These are phyloP conservation scores for Zelonia costaricensis DNA, from an alignment of 208 protist genomes.

Conservation along the genomic window DNA sequence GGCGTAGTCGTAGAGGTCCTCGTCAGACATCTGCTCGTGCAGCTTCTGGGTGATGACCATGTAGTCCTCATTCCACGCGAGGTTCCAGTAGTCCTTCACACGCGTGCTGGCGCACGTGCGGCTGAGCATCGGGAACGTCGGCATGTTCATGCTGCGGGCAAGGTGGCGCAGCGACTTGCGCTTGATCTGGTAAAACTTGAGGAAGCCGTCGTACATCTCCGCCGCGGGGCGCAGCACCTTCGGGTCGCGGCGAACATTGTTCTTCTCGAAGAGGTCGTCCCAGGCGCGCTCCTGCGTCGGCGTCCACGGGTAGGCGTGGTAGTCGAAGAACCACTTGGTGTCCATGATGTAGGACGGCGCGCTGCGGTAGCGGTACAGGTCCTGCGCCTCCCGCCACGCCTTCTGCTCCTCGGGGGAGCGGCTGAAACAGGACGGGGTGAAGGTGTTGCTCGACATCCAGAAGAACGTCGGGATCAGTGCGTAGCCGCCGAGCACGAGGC, in stretches of 20 bases:
- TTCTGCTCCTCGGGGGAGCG: constrained; percentile 65
- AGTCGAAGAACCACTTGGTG: constrained; percentile 92
- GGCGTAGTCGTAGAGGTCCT: constrained; percentile 90
- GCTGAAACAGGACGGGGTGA: constrained; percentile 75
- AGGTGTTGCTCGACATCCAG: constrained; percentile 90
- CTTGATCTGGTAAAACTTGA: constrained; percentile 78
- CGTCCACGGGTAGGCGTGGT: constrained; percentile 81
- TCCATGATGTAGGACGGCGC: constrained; percentile 82
- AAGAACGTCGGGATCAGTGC: constrained; percentile 70
- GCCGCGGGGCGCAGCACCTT: constrained; percentile 76
- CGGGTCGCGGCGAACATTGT: constrained; percentile 88
- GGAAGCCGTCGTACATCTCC: constrained; percentile 91
- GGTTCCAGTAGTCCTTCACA: constrained; percentile 92
- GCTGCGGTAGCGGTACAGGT: constrained; percentile 92
- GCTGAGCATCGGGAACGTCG: constrained; percentile 87
- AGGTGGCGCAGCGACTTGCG: constrained; percentile 89
- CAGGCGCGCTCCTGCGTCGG: constrained; percentile 79
- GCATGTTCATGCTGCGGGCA: constrained; percentile 88
- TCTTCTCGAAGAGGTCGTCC: constrained; percentile 94
- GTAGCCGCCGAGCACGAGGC: constrained; percentile 80
- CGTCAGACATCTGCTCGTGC: constrained; percentile 85
- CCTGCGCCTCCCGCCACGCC: constrained; percentile 84
- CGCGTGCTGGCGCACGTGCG: constrained; percentile 82
- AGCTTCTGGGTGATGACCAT: constrained; percentile 92
- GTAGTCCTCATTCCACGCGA: constrained; percentile 91